phyloP scores from a whole-genome alignment of 495 filamentous ascomycete species.

The Trichoderma virens region DNA sequence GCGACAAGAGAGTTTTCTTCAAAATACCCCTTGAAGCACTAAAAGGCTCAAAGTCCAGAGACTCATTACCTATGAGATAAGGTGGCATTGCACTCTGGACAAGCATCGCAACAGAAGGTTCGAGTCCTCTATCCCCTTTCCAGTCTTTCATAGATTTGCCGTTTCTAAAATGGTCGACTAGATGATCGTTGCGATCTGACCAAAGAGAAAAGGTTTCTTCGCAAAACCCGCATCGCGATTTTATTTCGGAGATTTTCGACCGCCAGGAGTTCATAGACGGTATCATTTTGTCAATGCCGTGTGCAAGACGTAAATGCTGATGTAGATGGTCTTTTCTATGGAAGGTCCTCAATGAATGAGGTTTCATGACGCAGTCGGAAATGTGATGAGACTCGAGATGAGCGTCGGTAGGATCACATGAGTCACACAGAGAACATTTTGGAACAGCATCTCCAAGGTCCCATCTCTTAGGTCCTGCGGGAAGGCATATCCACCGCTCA shows the following conservation, averaged over 20 bases:
- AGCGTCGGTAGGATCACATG: conserved; percentile 29
- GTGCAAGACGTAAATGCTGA: conserved; percentile 58
- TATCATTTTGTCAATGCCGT: conserved; percentile 40
- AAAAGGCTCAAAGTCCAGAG: background rate
- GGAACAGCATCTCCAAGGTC: conserved; percentile 23
- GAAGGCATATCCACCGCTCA: conserved; percentile 44
- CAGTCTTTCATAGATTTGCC: conserved; percentile 43
- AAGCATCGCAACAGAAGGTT: conserved; percentile 27
- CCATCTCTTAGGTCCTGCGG: background rate
- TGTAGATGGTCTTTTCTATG: conserved; percentile 60
- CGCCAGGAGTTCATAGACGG: conserved; percentile 49
- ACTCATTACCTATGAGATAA: conserved; percentile 11
- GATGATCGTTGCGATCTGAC: conserved; percentile 38
- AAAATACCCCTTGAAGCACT: background rate
- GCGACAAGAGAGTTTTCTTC: conserved; percentile 29
- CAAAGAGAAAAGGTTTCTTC: conserved; percentile 33
- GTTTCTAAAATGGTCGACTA: conserved; percentile 44
- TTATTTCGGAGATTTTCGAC: conserved; percentile 26
- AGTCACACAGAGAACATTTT: conserved; percentile 49
- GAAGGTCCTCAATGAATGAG: conserved; percentile 47
- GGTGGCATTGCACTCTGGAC: conserved; percentile 43
- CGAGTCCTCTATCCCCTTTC: conserved; percentile 48
- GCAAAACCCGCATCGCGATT: conserved; percentile 49
- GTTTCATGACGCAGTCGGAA: conserved; percentile 45
- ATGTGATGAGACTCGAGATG: conserved; percentile 54